Evolutionary conservation across 1,284 basidiomycete genomes (phyloP).

Genomic region (Apiotrichum siamense): DNA sequence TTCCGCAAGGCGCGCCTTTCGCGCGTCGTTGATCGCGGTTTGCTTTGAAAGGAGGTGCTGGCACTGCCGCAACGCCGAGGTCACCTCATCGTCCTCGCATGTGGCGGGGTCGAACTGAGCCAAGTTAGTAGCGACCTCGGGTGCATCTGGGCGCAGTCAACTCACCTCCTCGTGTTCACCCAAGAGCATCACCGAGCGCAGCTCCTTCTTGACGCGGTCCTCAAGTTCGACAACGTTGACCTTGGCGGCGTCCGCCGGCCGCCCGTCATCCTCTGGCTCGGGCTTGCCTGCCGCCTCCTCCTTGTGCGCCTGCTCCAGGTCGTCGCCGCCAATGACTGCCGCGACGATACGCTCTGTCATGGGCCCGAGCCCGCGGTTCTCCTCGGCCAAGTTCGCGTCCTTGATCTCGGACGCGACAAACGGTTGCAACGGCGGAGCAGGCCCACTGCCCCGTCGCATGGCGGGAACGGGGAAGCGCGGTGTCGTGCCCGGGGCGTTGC

Average conservation of each 20-base stretch:
- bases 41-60: conserved; percentile 75
- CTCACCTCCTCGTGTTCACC: conserved; percentile 51
- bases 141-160: too few species aligned
- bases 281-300: conserved; percentile 46
- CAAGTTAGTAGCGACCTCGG: too few species aligned
- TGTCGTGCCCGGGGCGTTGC: conserved; percentile 37
- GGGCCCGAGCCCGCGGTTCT: conserved; percentile 37
- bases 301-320: conserved; percentile 49
- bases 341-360: conserved; percentile 57
- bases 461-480: conserved; percentile 32
- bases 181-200: conserved; percentile 52
- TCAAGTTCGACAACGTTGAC: conserved; percentile 52
- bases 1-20: conserved; percentile 64
- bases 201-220: conserved; percentile 52
- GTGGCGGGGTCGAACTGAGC: conserved; percentile 69
- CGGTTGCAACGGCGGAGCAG: conserved; percentile 4
- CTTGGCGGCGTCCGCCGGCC: background rate
- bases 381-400: conserved; percentile 40
- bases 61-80: conserved; percentile 78
- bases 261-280: conserved; percentile 14
- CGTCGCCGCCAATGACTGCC: conserved; percentile 57
- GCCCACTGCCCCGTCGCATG: conserved; percentile 21
- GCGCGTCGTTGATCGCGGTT: conserved; percentile 71
- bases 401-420: conserved; percentile 25
- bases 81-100: conserved; percentile 86